A percentile compares a stretch with the other conserved stretches of the same genome.
phyloP scores from a whole-genome alignment of 176 grass and related monocot genomes.

The sorghum (Sorghum bicolor) region Sorghum_bicolor_NCBIv3 NC_012873.2:56311501-56312000 shows the following conservation, averaged over 20 bases:
- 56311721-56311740: not conserved
- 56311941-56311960: not conserved
- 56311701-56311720: not conserved
- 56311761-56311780: not conserved
- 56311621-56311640: not conserved
- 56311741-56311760: not conserved
- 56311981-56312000: conserved; percentile 33
- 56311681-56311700: not conserved
- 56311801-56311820: not conserved
- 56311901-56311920: not conserved
- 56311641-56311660: not conserved
- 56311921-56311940: not conserved
- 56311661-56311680: not conserved
- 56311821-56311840: not conserved
- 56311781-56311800: not conserved
- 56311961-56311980: conserved; percentile 36
- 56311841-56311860: not conserved
- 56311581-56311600: not conserved
- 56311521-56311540: not conserved
- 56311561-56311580: not conserved
- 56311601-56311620: not conserved
- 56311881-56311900: not conserved
- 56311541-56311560: not conserved
- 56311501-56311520: not conserved
- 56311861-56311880: not conserved